Evolutionary conservation across 106 monocot genomes (phyloP).

Genomic region (Hemerocallis citrina): DNA sequence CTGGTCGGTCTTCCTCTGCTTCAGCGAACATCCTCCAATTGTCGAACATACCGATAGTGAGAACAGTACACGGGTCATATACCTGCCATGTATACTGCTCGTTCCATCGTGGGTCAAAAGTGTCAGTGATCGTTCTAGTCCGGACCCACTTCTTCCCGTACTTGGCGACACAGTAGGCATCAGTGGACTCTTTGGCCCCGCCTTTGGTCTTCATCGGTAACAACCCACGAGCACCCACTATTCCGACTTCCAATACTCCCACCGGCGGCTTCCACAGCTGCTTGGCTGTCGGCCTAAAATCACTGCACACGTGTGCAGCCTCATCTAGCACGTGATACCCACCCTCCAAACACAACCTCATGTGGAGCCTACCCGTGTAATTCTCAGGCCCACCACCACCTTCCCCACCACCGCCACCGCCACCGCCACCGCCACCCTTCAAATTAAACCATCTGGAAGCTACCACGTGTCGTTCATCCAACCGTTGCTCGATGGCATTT

Average conservation of each 20-base stretch:
- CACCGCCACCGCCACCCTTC: conserved; percentile 15
- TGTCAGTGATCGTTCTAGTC: conserved; percentile 84
- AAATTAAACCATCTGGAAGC: conserved; percentile 76
- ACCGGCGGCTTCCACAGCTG: conserved; percentile 82
- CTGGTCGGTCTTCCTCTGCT: conserved; percentile 42
- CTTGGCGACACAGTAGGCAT: conserved; percentile 92
- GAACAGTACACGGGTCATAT: conserved; percentile 93
- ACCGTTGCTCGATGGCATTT: conserved; percentile 45
- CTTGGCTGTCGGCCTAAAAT: conserved; percentile 87
- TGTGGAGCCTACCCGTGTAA: conserved; percentile 68
- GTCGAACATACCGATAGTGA: conserved; percentile 91
- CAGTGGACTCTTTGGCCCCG: conserved; percentile 80
- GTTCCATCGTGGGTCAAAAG: conserved; percentile 94
- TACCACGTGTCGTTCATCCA: conserved; percentile 70
- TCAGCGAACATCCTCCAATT: conserved; percentile 92
- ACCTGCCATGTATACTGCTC: conserved; percentile 98
- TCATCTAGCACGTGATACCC: conserved; percentile 98
- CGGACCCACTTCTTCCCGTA: conserved; percentile 99
- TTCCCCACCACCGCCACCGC: conserved; percentile 7
- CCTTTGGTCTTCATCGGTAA: conserved; percentile 97
- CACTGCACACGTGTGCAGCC: conserved; percentile 91
- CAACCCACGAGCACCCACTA: conserved; percentile 64
- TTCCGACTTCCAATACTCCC: conserved; percentile 83
- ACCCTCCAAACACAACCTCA: conserved; percentile 77
- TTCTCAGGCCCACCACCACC: neutral